A percentile compares a stretch with the other conserved stretches of the same genome.
Evolutionary conservation across 768 basidiomycete species (phyloP).

Genomic region (Lentinula sp.): DNA sequence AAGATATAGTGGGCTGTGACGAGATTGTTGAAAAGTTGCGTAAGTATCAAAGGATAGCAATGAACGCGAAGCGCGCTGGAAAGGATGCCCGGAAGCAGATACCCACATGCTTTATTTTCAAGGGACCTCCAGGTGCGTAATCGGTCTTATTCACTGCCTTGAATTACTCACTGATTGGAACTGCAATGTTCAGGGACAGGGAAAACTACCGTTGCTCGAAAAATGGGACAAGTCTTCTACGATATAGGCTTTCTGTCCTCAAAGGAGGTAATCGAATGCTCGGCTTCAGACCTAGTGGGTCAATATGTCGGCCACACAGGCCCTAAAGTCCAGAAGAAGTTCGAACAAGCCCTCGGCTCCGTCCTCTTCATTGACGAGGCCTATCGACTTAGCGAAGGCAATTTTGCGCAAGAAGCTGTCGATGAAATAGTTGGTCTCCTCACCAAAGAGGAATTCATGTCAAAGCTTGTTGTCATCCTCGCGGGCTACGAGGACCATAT

Average conservation of each 20-base stretch:
- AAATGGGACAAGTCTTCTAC: slow-evolving; percentile 46
- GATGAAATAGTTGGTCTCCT: slow-evolving; percentile 57
- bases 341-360: slow-evolving; percentile 61
- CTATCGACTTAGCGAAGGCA: slow-evolving; percentile 55
- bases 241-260: slow-evolving; percentile 46
- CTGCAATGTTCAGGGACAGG: slow-evolving; percentile 32
- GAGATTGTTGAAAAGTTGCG: slow-evolving; percentile 42
- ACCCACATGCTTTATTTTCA: slow-evolving; percentile 68
- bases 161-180: neutral
- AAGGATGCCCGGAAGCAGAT: slow-evolving; percentile 42
- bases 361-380: slow-evolving; percentile 73
- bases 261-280: slow-evolving; percentile 55
- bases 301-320: slow-evolving; percentile 71
- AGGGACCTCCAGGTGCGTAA: slow-evolving; percentile 59
- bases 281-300: slow-evolving; percentile 64
- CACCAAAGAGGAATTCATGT: slow-evolving; percentile 31
- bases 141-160: neutral
- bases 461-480: slow-evolving; percentile 38
- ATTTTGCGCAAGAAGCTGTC: slow-evolving; percentile 64
- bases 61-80: slow-evolving; percentile 29
- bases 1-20: slow-evolving; percentile 57
- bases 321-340: slow-evolving; percentile 52
- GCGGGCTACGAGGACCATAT: slow-evolving; percentile 44
- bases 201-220: slow-evolving; percentile 46
- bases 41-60: slow-evolving; percentile 46